Percentiles rank a stretch among this genome's conserved stretches.
These are phyloP conservation scores for Coemansia sp. DNA, from an alignment of 371 early-diverging fungal species.

Conservation along the genomic window DNA sequence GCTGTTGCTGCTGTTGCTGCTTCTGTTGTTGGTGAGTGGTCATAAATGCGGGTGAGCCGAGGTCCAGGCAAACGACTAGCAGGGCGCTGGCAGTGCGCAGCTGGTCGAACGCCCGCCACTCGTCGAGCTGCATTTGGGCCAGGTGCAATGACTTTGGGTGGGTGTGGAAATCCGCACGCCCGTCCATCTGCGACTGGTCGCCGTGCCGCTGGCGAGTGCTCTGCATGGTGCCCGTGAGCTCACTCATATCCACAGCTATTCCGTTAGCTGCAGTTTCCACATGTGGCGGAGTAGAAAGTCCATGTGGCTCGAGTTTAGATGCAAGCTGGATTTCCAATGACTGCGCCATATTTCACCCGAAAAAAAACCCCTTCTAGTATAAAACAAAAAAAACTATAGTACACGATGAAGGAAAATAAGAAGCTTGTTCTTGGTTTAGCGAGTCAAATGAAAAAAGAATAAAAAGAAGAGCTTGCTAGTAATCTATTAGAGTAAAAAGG, in stretches of 20 bases:
- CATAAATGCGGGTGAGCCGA: conserved; percentile 50
- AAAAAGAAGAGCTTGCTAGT: too few species aligned
- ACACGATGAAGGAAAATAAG: too few species aligned
- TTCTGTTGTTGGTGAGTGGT: conserved; percentile 63
- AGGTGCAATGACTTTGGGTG: conserved; percentile 45
- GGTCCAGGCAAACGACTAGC: conserved; percentile 91
- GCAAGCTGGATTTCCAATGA: not conserved
- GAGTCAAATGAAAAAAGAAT: too few species aligned
- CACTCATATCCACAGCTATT: conserved; percentile 27
- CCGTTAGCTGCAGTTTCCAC: conserved; percentile 16
- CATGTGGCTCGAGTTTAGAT: not conserved
- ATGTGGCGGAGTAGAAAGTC: not conserved
- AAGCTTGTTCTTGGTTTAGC: too few species aligned
- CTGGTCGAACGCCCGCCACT: conserved; percentile 63
- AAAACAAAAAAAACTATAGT: too few species aligned
- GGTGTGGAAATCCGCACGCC: conserved; percentile 48
- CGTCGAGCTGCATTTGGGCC: conserved; percentile 45
- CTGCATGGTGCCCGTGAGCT: conserved; percentile 16
- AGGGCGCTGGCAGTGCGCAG: conserved; percentile 63
- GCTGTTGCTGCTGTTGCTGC: conserved; percentile 85
- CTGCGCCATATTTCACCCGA: too few species aligned
- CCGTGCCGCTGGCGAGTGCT: not conserved
- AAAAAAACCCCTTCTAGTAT: too few species aligned
- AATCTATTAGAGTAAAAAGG: too few species aligned
- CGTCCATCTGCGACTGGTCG: conserved; percentile 32